Base-by-base conservation (phyloP, 1,284 basidiomycete species). In the Ganoderma meredithae region DNA sequence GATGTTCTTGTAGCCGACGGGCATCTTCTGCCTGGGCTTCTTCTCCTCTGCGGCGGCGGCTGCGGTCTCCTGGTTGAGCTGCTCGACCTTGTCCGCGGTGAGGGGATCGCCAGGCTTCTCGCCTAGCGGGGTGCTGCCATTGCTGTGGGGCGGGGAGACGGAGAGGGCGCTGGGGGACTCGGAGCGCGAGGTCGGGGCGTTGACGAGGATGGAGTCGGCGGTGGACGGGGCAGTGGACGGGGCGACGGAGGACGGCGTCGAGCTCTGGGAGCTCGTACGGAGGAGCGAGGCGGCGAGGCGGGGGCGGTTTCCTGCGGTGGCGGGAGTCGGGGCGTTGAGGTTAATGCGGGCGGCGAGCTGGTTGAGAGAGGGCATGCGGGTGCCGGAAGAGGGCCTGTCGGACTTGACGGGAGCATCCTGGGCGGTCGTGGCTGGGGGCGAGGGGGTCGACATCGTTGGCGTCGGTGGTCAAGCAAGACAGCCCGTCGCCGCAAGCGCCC, bases 1-100 rank as follows among this genome's bases (percentile, higher is more conserved):
- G 53, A 95, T 92, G 75, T 94, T 94, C 87, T 93, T 95, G 81
- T 94, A 95, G 31, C 93, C 93, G 43, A 87, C 82, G 68, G 88
- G 87, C 71, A 85, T 79, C 76, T 85, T 86, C 68, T 83, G 83
- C 78, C 84, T 83, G 72, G 84, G 77, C 66, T 73, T 72, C 63
- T 75, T 60, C n/a, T 69, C 67, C 39, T 73, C 36, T 1, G 36
- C 36, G 1, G 36, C 6, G 6, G 36, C 69, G 27, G 65, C 49
- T 13, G 67, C 55, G 41, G 65, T 75, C 69, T 74, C 71, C 53
- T 74, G 62, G 56, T 75, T 72, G 22, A 75, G 73, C 68, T 76
- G 70, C 55, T 80, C 76, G 39, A 76, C 68, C 60, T 66, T 73
- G 63, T 80, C 77, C 3, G 83, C 78, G 33, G 91, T 89, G 67